Base-by-base conservation (phyloP, 441 rosid genomes). In the Croton laevigatus region DNA sequence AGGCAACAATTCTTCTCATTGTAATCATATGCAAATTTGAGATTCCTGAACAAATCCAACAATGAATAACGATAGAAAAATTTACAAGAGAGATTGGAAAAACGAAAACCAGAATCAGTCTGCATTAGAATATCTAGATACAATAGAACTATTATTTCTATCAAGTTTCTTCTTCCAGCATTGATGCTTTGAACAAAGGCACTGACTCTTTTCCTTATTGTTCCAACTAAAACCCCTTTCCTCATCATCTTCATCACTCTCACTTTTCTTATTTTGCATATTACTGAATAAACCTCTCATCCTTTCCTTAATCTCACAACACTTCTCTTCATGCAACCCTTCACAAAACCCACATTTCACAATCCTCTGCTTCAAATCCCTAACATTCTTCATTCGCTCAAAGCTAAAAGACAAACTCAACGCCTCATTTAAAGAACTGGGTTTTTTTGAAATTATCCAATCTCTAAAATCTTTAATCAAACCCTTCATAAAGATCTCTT, bases 151-250 rank as follows among this genome's bases (percentile, higher is more conserved):
- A 1, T 1, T n/a, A 48, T 37, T 80, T 66, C 77, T 76, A 12
- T 71, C 70, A 60, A 83, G 66, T 27, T 69, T 76, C 72, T 74
- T 82, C 72, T 66, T 78, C 80, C 81, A 73, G 63, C 83, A 80
- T 63, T 71, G 78, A 59, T 82, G 83, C 65, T 77, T 82, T 27
- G 49, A 73, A 62, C 84, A 80, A 45, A 54, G 84, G 51, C 86
- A 80, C 76, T 34, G 74, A 2, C 77, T 74, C 61, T 52, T 74
- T 48, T 34, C 53, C 6, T n/a, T 76, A 38, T 53, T 36, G 58
- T 32, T 63, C 74, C 27, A 27, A 68, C 62, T 60, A 48, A 53
- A 13, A 23, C 17, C 49, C 34, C 20, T 72, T 6, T 42, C 55
- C 14, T 63, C 62, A 16, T 59, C 70, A 3, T 70, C 59, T 11